Percentiles rank a stretch among this genome's conserved stretches.
phyloP scores from a whole-genome alignment of 768 basidiomycete genomes.

The Mycena vulgaris region DNA sequence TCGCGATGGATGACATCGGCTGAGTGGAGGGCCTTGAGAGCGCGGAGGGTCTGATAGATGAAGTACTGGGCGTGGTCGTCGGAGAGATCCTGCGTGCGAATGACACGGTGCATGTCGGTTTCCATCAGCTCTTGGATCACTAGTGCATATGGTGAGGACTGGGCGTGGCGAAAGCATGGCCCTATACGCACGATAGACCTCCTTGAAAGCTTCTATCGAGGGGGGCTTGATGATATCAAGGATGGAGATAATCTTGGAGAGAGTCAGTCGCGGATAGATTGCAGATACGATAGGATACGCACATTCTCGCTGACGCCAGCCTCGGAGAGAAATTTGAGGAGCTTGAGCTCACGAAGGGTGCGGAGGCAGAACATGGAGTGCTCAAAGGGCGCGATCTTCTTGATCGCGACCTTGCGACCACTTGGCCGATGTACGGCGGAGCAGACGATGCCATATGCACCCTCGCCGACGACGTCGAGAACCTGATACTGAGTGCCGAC shows the following conservation, averaged over 20 bases:
- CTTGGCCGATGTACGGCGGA: constrained; percentile 92
- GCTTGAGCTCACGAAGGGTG: constrained; percentile 90
- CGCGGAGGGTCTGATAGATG: constrained; percentile 94
- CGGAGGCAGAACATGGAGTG: constrained; percentile 95
- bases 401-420: constrained; percentile 95
- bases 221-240: constrained; percentile 90
- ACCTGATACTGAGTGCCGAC: constrained; percentile 90
- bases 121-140: constrained; percentile 96
- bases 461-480: constrained; percentile 90
- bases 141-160: constrained; percentile 48
- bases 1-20: constrained; percentile 98
- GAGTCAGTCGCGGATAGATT: constrained; percentile 89
- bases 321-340: constrained; percentile 88
- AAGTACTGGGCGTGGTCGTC: constrained; percentile 98
- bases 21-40: constrained; percentile 95
- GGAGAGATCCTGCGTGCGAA: constrained; percentile 93
- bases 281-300: constrained; percentile 81
- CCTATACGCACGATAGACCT: constrained; percentile 77
- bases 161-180: neutral
- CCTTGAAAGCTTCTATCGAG: constrained; percentile 87
- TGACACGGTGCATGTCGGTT: constrained; percentile 97
- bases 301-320: constrained; percentile 76
- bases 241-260: constrained; percentile 85
- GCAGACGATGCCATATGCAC: constrained; percentile 96
- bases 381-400: constrained; percentile 96